A percentile compares a stretch with the other conserved stretches of the same genome.
These are phyloP conservation scores for Teunomyces lycoperdinae DNA, from an alignment of 805 yeast genomes.

Conservation along the genomic window DNA sequence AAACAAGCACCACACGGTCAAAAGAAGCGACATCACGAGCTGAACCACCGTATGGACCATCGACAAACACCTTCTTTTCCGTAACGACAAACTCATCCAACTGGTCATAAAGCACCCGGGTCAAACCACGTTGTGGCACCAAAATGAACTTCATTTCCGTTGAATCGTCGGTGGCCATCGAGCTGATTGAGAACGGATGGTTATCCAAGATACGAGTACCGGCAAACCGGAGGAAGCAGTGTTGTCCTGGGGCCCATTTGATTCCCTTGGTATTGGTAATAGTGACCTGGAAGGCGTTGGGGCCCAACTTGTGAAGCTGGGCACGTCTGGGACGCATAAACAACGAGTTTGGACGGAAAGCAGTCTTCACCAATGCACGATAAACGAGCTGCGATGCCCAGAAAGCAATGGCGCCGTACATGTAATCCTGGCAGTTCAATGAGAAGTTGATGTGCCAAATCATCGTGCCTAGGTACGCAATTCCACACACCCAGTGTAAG, in stretches of 20 bases:
- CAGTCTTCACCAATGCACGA: constrained; percentile 44
- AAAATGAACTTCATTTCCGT: constrained; percentile 43
- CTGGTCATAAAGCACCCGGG: constrained; percentile 30
- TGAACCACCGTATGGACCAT: constrained; percentile 60
- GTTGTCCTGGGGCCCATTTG: constrained; percentile 55
- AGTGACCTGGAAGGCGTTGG: constrained; percentile 31
- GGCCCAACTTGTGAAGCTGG: constrained; percentile 20
- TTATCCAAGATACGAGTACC: constrained; percentile 46
- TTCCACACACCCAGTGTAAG: constrained; percentile 51
- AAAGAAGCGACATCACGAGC: constrained; percentile 45
- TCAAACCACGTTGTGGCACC: constrained; percentile 47
- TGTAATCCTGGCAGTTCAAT: constrained; percentile 38
- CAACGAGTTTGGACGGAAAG: constrained; percentile 42
- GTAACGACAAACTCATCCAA: constrained; percentile 25
- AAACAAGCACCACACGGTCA: constrained; percentile 39
- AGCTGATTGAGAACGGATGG: constrained; percentile 55
- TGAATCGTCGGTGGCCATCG: constrained; percentile 19
- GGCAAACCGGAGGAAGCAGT: constrained; percentile 46
- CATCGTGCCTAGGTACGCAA: constrained; percentile 47
- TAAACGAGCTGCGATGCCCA: constrained; percentile 50
- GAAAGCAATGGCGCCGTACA: constrained; percentile 50
- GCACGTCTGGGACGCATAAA: constrained; percentile 40
- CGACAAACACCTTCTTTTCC: constrained; percentile 38
- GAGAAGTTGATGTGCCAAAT: constrained; percentile 41
- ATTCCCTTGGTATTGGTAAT: constrained; percentile 34